A percentile compares a stretch with the other conserved stretches of the same genome.
These are phyloP conservation scores for Coemansia sp. DNA, from an alignment of 192 early-diverging fungal species.

Conservation along the genomic window DNA sequence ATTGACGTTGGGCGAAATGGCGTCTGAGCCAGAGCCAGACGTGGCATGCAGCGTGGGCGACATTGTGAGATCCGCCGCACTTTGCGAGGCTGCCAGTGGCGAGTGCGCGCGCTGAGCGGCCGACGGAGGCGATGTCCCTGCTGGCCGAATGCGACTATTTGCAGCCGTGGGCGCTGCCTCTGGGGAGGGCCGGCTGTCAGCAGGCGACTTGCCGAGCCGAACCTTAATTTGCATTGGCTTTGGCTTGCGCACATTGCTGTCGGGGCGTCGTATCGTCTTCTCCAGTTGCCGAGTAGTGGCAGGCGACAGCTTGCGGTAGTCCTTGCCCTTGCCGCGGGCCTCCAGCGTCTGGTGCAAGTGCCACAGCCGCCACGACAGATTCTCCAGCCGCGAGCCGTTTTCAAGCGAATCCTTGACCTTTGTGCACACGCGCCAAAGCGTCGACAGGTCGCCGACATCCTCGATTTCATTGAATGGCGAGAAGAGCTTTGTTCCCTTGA, in stretches of 20 bases:
- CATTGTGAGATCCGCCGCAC: background rate
- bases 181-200: constrained; percentile 12
- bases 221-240: constrained; percentile 57
- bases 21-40: constrained; percentile 1
- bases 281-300: constrained; percentile 61
- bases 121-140: background rate
- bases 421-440: constrained; percentile 79
- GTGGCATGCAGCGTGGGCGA: background rate
- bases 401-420: constrained; percentile 83
- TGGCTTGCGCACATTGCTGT: constrained; percentile 17
- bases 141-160: constrained; percentile 1
- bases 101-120: background rate
- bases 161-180: background rate
- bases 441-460: constrained; percentile 71
- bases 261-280: constrained; percentile 42
- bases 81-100: background rate
- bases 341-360: constrained; percentile 69
- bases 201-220: constrained; percentile 42
- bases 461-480: constrained; percentile 70
- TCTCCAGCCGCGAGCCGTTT: constrained; percentile 77
- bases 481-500: constrained; percentile 74
- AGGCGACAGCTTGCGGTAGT: constrained; percentile 59
- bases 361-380: constrained; percentile 85
- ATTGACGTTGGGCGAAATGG: background rate
- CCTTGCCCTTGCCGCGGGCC: constrained; percentile 51